Evolutionary conservation across 495 filamentous ascomycete species (phyloP), one percentile per base, ranked within the genome.

Genomic region (Xylaria castorea): DNA sequence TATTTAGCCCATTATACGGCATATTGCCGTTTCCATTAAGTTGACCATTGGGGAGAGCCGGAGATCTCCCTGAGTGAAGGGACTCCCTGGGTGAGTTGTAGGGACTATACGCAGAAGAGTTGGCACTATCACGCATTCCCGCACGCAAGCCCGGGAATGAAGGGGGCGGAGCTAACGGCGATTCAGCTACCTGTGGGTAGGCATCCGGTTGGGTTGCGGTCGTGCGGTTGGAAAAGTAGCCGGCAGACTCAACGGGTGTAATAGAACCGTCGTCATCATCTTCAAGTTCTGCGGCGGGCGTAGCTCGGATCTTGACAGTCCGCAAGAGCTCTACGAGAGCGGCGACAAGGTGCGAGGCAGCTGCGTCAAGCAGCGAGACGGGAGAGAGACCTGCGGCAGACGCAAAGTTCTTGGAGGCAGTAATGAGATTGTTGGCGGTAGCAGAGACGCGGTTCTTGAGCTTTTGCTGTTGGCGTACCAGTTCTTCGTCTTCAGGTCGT

Each of bases 391-490:
- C 96, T 42, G 86, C 89, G 1, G 93, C 90, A 27, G 84, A 85
- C 46, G 93, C 91, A 80, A 95, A 97, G 76, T 97, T 97, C 84
- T 95, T 97, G 27, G 92, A 91, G 4, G 95, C 94, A 18, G 94
- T 98, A 73, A 97, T 97, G 70, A 98, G 83, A 75, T 97, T 97
- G 85, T 98, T 99, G 36, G 96, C 93, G 16, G 96, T 97, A 6
- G 92, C 92, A 30, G 93, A 95, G 16, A 98, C 91, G 11, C 91
- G 89, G 3, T 88, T 86, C 76, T 93, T 95, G 57, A 94, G 86
- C 81, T 92, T 97, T 32, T 83, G 78, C 62, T 88, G 87, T 72
- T 88, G 84, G 68, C 86, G 82, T n/a, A 78, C 73, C 27, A 76
- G 75, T 70, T 80, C 86, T 78, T 79, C 85, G 70, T 80, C 87